These are phyloP conservation scores for Pichia sp. DNA, from an alignment of 1,139 yeast species.

Conservation along the genomic window DNA sequence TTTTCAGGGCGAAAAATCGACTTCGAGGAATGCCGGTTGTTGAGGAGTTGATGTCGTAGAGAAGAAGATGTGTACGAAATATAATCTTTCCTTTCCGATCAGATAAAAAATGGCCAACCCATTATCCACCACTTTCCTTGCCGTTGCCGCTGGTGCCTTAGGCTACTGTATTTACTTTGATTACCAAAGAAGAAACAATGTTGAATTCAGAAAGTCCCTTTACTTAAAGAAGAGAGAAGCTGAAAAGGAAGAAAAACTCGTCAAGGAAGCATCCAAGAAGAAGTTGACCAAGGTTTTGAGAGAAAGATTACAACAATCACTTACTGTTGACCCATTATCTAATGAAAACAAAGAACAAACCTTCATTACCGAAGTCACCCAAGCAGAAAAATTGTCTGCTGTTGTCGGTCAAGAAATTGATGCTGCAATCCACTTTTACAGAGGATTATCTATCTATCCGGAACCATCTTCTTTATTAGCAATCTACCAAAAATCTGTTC, in stretches of 20 bases:
- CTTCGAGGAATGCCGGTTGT: too few relatives aligned
- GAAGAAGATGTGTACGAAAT: too few relatives aligned
- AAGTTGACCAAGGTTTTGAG: constrained; percentile 54
- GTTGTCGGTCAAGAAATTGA: constrained; percentile 56
- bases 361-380: constrained; percentile 76
- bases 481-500: constrained; percentile 82
- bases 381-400: constrained; percentile 67
- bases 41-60: too few relatives aligned
- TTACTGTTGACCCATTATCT: constrained; percentile 58
- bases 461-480: constrained; percentile 87
- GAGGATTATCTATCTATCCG: constrained; percentile 92
- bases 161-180: constrained; percentile 89
- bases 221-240: constrained; percentile 55
- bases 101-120: constrained; percentile 22
- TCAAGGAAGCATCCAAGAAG: constrained; percentile 49
- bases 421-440: constrained; percentile 86
- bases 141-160: constrained; percentile 47
- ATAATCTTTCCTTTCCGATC: too few relatives aligned
- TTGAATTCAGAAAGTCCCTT: constrained; percentile 72
- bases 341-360: constrained; percentile 57
- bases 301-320: constrained; percentile 52
- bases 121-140: constrained; percentile 40
- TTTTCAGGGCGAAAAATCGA: too few relatives aligned
- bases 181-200: constrained; percentile 76
- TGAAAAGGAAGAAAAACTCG: constrained; percentile 38